phyloP scores from a whole-genome alignment of 495 filamentous ascomycete genomes.

The Xylaria longipes region DNA sequence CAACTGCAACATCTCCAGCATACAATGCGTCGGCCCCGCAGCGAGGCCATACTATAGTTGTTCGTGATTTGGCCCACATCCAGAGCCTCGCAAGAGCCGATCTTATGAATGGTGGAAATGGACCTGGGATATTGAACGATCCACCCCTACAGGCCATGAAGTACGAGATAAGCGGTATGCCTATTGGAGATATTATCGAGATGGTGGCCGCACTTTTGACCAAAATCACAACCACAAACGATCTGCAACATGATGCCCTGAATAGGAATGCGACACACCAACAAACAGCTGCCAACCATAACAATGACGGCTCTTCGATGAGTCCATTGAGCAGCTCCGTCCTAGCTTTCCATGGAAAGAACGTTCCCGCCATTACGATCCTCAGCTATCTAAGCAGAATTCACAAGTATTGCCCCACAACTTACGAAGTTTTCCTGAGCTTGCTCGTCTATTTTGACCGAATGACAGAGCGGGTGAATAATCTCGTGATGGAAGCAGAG shows the following conservation, averaged over 20 bases:
- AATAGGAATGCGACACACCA: constrained; percentile 56
- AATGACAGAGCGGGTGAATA: constrained; percentile 96
- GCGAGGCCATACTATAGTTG: constrained; percentile 65
- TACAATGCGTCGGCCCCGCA: constrained; percentile 35
- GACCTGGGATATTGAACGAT: constrained; percentile 56
- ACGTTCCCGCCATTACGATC: constrained; percentile 96
- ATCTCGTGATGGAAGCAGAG: constrained; percentile 54
- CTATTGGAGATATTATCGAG: constrained; percentile 96
- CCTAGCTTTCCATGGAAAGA: constrained; percentile 98
- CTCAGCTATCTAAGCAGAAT: constrained; percentile 95
- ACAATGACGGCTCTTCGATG: constrained; percentile 67
- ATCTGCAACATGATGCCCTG: constrained; percentile 81
- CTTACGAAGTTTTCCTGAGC: constrained; percentile 97
- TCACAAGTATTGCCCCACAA: constrained; percentile 98
- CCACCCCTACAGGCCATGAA: constrained; percentile 60
- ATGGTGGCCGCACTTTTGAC: constrained; percentile 99
- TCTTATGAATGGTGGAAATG: constrained; percentile 57
- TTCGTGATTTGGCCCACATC: constrained; percentile 86
- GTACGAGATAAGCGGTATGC: constrained; percentile 98
- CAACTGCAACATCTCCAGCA: constrained; percentile 32
- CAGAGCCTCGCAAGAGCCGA: constrained; percentile 85
- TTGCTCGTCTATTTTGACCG: constrained; percentile 97
- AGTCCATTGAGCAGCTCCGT: constrained; percentile 86
- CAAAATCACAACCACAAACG: constrained; percentile 97
- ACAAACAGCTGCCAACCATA: constrained; percentile 52